phyloP scores from a whole-genome alignment of 73 alveolate species.

The Uronychia setigera region DNA sequence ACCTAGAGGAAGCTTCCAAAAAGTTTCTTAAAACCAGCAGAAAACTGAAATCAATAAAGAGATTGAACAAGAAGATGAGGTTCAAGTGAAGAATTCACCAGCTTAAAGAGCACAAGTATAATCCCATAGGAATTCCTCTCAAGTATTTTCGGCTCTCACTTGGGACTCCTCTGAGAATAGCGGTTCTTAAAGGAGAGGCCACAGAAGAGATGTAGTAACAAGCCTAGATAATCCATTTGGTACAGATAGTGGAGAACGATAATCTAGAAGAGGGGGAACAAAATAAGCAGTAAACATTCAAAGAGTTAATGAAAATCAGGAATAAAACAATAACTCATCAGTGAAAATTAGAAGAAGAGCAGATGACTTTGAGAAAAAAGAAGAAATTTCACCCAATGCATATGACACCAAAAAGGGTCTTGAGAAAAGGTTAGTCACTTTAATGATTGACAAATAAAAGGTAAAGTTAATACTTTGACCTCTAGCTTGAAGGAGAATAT shows the following conservation, averaged over 20 bases:
- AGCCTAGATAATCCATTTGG: not conserved
- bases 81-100: too few species aligned
- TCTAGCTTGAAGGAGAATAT: too few species aligned
- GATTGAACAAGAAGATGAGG: not conserved
- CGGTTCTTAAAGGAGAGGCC: not conserved
- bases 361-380: not conserved
- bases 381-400: not conserved
- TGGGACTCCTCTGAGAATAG: not conserved
- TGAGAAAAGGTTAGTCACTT: not conserved
- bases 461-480: too few species aligned
- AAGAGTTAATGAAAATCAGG: too few species aligned
- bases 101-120: not conserved
- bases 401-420: not conserved
- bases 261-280: not conserved
- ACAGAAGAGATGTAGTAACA: not conserved
- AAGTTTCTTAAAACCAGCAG: not conserved
- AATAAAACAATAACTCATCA: too few species aligned
- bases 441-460: not conserved
- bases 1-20: not conserved
- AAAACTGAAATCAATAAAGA: not conserved
- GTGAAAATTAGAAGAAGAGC: too few species aligned
- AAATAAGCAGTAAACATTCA: too few species aligned
- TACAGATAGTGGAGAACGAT: not conserved
- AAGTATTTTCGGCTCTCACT: not conserved
- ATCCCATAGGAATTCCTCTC: not conserved